phyloP scores from a whole-genome alignment of 1,284 basidiomycete genomes.

The Austroboletus novae-zelandiae region DNA sequence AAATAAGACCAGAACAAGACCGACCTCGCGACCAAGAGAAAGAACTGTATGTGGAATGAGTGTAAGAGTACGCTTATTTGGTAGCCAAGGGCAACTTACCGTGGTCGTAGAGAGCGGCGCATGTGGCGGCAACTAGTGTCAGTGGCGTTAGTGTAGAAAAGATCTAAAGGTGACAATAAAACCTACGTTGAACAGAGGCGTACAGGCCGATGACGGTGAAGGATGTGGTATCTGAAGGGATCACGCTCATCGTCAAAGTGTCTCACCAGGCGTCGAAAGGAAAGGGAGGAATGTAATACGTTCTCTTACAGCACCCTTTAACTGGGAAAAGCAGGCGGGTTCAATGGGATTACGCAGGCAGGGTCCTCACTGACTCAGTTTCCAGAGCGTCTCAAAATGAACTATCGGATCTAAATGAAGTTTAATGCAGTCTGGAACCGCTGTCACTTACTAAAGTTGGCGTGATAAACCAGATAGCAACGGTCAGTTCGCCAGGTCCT shows the following conservation, averaged over 20 bases:
- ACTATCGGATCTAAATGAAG: slow-evolving; percentile 7
- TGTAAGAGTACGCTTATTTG: neutral
- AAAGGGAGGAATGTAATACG: neutral
- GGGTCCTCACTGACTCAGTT: neutral
- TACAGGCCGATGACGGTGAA: slow-evolving; percentile 13
- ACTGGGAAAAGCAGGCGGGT: neutral
- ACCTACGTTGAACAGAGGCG: slow-evolving; percentile 23
- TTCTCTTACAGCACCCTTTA: slow-evolving; percentile 14
- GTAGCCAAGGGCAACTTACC: slow-evolving; percentile 9
- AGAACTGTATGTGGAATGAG: slow-evolving; percentile 19
- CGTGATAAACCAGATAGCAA: too few relatives aligned
- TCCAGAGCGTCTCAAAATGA: slow-evolving; percentile 1
- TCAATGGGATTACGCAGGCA: too few relatives aligned
- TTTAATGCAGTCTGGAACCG: neutral
- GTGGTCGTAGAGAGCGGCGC: slow-evolving; percentile 30
- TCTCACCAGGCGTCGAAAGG: neutral
- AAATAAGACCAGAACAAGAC: neutral
- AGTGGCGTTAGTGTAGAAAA: slow-evolving; percentile 5
- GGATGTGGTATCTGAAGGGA: slow-evolving; percentile 4
- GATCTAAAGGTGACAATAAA: neutral
- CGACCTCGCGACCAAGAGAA: slow-evolving; percentile 26
- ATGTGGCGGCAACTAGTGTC: slow-evolving; percentile 29
- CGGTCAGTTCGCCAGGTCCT: too few relatives aligned
- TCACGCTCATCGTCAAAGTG: slow-evolving; percentile 22
- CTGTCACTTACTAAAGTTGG: neutral